Conservation (phyloP, 2,329 filamentous ascomycete genomes). For the Mycosphaerella arachidis region DNA sequence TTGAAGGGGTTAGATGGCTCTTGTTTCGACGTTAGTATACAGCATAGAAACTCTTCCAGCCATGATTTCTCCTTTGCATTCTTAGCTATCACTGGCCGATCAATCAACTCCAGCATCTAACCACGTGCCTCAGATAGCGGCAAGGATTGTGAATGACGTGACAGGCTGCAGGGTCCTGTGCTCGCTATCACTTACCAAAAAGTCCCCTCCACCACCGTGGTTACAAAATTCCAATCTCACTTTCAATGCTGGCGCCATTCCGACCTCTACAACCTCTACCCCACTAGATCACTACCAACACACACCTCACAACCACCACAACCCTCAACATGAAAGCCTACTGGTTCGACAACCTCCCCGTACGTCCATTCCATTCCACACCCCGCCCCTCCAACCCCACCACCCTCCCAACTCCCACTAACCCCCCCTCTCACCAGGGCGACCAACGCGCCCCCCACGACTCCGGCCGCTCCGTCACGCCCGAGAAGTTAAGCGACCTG, state of each 20-base stretch:
- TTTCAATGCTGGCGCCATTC: background rate
- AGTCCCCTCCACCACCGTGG: background rate
- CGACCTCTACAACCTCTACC: background rate
- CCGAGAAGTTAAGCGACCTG: constrained; percentile 63
- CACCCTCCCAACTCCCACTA: constrained; percentile 11
- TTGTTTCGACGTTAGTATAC: background rate
- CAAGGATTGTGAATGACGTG: background rate
- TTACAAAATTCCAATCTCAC: background rate
- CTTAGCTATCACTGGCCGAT: background rate
- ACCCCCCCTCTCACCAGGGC: constrained; percentile 55
- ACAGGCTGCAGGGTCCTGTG: background rate
- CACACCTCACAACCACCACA: constrained; percentile 4
- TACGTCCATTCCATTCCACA: constrained; percentile 35
- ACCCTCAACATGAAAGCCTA: constrained; percentile 60
- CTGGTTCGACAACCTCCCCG: constrained; percentile 64
- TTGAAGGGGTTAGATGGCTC: background rate
- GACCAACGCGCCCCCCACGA: constrained; percentile 91
- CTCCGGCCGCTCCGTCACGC: constrained; percentile 65
- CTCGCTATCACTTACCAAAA: background rate
- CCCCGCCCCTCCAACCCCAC: constrained; percentile 2
- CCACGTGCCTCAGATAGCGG: background rate
- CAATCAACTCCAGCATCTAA: background rate
- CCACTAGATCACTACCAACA: background rate
- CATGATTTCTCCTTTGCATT: background rate
- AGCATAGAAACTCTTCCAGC: background rate